Evolutionary conservation across 768 basidiomycete genomes (phyloP).

Genomic region (Mycena latifolia): DNA sequence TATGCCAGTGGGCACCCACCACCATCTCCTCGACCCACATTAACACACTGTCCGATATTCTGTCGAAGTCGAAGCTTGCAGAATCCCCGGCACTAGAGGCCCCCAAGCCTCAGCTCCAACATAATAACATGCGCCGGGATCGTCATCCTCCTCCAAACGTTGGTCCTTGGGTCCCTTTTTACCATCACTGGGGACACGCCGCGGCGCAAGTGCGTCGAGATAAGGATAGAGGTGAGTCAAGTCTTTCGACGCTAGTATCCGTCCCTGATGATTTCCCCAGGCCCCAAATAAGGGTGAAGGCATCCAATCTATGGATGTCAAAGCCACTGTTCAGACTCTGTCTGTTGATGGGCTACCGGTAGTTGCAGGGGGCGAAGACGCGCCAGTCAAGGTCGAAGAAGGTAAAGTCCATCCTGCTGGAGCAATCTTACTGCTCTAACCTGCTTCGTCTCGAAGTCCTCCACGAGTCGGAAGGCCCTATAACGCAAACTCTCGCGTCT

Average conservation of each 20-base stretch:
- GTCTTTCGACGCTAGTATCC: too few relatives aligned
- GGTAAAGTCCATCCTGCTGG: neutral
- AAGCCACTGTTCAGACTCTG: conserved; percentile 8
- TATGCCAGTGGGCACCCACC: neutral
- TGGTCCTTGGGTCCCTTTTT: conserved; percentile 8
- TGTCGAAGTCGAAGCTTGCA: too few relatives aligned
- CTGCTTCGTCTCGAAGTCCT: neutral
- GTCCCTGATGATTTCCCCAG: neutral
- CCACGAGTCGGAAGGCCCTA: neutral
- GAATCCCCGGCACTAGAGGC: too few relatives aligned
- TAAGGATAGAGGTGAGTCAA: conserved; percentile 11
- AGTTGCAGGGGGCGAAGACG: neutral
- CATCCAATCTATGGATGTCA: neutral
- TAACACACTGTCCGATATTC: too few relatives aligned
- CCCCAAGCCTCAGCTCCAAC: neutral
- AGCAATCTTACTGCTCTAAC: neutral
- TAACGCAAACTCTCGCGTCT: too few relatives aligned
- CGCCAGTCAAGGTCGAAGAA: neutral
- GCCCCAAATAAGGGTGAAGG: neutral
- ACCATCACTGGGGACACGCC: conserved; percentile 7
- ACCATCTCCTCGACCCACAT: neutral
- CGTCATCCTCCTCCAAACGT: conserved; percentile 12
- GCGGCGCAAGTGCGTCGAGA: conserved; percentile 16
- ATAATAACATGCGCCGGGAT: conserved; percentile 7
- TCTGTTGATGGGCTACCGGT: neutral